Evolutionary conservation across 2,329 filamentous ascomycete species (phyloP), one percentile per base, ranked within the genome.

Genomic region (Colletotrichum abscissum): DNA sequence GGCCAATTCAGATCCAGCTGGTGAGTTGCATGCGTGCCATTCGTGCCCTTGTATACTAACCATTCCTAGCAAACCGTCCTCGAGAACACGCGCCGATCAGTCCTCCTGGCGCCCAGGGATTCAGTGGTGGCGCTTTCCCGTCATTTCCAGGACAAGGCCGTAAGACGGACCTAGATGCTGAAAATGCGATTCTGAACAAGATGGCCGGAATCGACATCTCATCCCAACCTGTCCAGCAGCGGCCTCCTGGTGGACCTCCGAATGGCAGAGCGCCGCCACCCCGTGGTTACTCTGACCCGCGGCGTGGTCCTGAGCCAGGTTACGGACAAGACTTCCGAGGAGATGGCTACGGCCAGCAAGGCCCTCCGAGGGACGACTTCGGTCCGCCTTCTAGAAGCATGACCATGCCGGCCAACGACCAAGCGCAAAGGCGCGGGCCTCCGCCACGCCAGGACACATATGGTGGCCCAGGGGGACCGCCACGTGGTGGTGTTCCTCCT

Each of bases 391-490:
- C 82, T n/a, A 85, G 90, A 76, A 92, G 90, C 70, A 89, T 88
- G 86, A 92, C 91, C 5, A 90, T 91, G 88, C 89, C 90, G 2
- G 80, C 84, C 3, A 85, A 88, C 68, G 84, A 87, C 12, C 80
- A 81, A 22, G 81, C 84, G 76, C 81, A 84, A 42, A 84, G 83
- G 80, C 78, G 78, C 3, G 79, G 75, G 14, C 83, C 80, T 35
- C 78, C 77, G 26, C 82, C 81, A 52, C 82, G 84, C 35, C 81
- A 80, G 70, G 87, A 86, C 55, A 86, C 84, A 16, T 74, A 74
- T 14, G 63, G 56, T 35, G 9, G 70, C 3, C 70, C 54, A 19
- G 38, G 24, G n/a, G 85, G 83, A 8, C 82, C 84, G 59, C 79
- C 81, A 74, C 86, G 85, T 22, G 84, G 84, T 58, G 84, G 82